Percentiles rank a stretch among this genome's conserved stretches.
Conservation (phyloP, 371 early-diverging fungal genomes). For the Mortierella sp. region DNA sequence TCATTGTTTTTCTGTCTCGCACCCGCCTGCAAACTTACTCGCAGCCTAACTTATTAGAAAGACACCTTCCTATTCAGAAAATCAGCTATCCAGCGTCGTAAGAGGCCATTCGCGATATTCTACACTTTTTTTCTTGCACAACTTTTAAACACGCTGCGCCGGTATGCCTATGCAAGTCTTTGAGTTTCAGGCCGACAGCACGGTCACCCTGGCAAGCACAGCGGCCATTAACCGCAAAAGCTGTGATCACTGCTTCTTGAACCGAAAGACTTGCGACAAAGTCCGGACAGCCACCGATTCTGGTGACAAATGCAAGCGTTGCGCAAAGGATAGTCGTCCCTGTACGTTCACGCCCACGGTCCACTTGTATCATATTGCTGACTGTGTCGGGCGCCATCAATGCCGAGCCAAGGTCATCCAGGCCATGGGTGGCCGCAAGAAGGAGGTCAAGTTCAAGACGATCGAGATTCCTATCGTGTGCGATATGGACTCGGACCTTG, state of each 20-base stretch:
- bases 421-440: slow-evolving; percentile 54
- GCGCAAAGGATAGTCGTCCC: slow-evolving; percentile 48
- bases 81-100: no score
- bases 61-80: no score
- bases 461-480: slow-evolving; percentile 50
- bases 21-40: no score
- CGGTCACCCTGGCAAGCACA: slow-evolving; percentile 43
- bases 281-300: slow-evolving; percentile 35
- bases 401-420: slow-evolving; percentile 54
- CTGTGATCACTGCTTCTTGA: slow-evolving; percentile 53
- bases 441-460: slow-evolving; percentile 48
- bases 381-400: slow-evolving; percentile 52
- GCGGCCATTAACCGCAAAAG: slow-evolving; percentile 53
- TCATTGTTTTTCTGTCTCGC: no score
- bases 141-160: no score
- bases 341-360: slow-evolving; percentile 52
- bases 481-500: slow-evolving; percentile 47
- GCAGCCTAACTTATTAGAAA: no score
- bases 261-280: slow-evolving; percentile 52
- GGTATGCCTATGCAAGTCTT: slow-evolving; percentile 53
- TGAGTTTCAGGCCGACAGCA: slow-evolving; percentile 49
- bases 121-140: not conserved
- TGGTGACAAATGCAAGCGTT: slow-evolving; percentile 50
- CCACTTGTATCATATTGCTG: slow-evolving; percentile 50
- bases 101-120: no score